Evolutionary conservation across 129 eudicot species (phyloP).

Genomic region (Flaveria robusta): DNA sequence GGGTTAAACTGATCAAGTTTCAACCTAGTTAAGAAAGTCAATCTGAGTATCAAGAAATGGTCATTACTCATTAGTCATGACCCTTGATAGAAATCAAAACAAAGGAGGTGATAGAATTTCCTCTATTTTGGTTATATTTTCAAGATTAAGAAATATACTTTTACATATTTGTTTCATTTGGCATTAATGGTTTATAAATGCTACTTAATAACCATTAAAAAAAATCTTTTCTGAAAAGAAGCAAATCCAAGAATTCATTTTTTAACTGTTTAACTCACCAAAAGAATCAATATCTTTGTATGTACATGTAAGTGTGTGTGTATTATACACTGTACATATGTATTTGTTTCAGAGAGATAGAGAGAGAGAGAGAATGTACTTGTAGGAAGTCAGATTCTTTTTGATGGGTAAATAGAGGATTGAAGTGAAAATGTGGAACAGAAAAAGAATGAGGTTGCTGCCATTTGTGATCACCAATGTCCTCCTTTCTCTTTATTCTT

Average conservation of each 20-base stretch:
- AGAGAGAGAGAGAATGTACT: slow-evolving; percentile 32
- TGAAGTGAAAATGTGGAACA: slow-evolving; percentile 41
- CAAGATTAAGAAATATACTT: background rate
- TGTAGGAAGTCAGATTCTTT: slow-evolving; percentile 47
- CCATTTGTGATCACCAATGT: slow-evolving; percentile 43
- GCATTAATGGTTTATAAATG: background rate
- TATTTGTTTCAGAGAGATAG: background rate
- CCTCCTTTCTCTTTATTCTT: slow-evolving; percentile 37
- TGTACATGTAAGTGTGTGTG: background rate
- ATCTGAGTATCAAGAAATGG: background rate
- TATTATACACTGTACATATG: background rate
- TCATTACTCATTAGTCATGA: background rate
- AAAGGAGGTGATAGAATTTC: background rate
- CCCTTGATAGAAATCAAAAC: background rate
- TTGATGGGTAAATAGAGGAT: slow-evolving; percentile 46
- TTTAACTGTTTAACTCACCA: background rate
- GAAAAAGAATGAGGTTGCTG: slow-evolving; percentile 44
- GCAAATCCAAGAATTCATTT: background rate
- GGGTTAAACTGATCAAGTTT: background rate
- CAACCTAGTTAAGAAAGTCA: background rate
- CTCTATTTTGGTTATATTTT: background rate
- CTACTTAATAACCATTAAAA: background rate
- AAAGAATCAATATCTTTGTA: background rate
- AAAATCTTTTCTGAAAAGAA: background rate
- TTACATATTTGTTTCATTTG: background rate